Evolutionary conservation across 1,139 yeast genomes (phyloP), one percentile per base, ranked within the genome.

Genomic region (Suhomyces terraborum): DNA sequence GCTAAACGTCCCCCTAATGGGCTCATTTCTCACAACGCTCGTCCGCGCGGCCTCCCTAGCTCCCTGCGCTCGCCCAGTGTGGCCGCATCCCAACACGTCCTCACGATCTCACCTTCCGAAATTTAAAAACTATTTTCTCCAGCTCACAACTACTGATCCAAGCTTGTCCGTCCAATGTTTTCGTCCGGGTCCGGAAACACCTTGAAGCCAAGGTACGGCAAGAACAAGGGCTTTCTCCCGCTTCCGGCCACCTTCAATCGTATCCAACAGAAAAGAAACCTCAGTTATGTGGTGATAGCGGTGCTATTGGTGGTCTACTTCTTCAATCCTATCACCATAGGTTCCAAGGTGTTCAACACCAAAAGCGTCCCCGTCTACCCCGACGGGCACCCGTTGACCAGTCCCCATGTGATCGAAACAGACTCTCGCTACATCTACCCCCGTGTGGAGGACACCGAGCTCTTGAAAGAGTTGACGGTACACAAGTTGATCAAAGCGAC

Each of bases 361-460:
- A 35, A 45, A 6, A 13, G 49, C 5, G 20, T 8, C 4, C 47
- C 44, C 9, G 41, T 40, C 22, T 67, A 67, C 43, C 74, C 75
- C 0, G 45, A 51, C 6, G 54, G 65, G 8, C 75, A 67, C 45
- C 72, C 75, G 4, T 59, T 58, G 41, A 63, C 72, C 21, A 61
- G 69, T 34, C 47, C 50, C 7, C 56, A 63, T 37, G 44, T 49
- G 9, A 66, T 80, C 18, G 71, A 68, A 23, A 75, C 84, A 9
- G 60, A 66, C 12, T 71, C 79, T 13, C 69, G 71, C 37, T 73
- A 76, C 54, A 81, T 85, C 20, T 84, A 75, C 55, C 93, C 93
- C 8, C 77, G 79, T 10, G 72, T 83, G 32, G 88, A 84, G 50
- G 83, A 84, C 52, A 80, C 84, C 4, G 77, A 79, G 1, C 58